These are phyloP conservation scores for Mycena kentingensis DNA, from an alignment of 768 basidiomycete species.

Conservation along the genomic window DNA sequence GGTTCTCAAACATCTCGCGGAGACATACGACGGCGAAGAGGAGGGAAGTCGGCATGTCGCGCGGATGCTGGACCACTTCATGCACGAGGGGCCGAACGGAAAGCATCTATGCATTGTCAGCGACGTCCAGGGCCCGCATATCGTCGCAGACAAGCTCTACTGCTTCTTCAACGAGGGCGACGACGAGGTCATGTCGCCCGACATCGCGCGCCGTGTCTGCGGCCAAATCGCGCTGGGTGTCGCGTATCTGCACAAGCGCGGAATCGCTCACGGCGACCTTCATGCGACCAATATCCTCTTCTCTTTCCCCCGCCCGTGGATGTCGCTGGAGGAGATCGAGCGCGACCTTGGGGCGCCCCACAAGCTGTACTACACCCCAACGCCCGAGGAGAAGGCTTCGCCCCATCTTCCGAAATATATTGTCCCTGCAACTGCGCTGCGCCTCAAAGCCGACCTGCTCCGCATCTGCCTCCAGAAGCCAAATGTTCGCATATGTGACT, in stretches of 20 bases:
- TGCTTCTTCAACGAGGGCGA: not conserved
- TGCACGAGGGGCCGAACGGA: conserved; percentile 75
- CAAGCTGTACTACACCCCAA: not conserved
- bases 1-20: not conserved
- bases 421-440: not conserved
- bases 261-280: conserved; percentile 3
- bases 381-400: not conserved
- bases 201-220: not conserved
- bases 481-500: not conserved
- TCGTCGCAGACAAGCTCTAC: conserved; percentile 48
- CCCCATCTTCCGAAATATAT: not conserved
- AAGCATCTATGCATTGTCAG: conserved; percentile 83
- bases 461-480: not conserved
- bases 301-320: no score
- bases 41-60: conserved; percentile 56
- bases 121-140: conserved; percentile 76
- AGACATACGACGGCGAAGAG: not conserved
- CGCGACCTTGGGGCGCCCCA: not conserved
- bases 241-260: conserved; percentile 1
- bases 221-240: conserved; percentile 2
- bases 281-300: not conserved
- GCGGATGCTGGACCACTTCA: conserved; percentile 75
- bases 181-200: not conserved
- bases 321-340: not conserved
- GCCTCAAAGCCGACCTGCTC: not conserved